These are phyloP conservation scores for Nematocida minor DNA, from an alignment of 371 early-diverging fungal species.

Conservation along the genomic window DNA sequence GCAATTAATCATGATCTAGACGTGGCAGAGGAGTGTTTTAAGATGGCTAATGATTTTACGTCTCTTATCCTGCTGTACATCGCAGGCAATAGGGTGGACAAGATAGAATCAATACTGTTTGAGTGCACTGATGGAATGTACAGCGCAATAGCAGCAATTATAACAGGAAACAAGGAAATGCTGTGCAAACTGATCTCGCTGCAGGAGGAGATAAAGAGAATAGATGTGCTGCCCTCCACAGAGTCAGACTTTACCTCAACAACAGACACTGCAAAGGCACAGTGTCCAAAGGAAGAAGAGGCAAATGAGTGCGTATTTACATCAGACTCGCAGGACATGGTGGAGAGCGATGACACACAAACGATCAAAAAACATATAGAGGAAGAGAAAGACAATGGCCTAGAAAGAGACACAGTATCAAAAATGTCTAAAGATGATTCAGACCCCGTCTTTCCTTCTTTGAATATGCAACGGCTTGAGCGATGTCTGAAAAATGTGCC, in stretches of 20 bases:
- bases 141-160: slow-evolving; percentile 18
- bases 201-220: not conserved
- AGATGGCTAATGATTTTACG: slow-evolving; percentile 35
- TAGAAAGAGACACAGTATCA: not conserved
- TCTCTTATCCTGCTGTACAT: slow-evolving; percentile 59
- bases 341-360: not conserved
- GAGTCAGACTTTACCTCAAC: slow-evolving; percentile 2
- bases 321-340: not conserved
- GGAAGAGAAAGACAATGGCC: not conserved
- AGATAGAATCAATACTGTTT: slow-evolving; percentile 41
- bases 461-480: not conserved
- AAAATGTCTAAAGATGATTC: not conserved
- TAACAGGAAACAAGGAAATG: slow-evolving; percentile 37
- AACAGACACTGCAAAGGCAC: slow-evolving; percentile 18
- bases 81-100: slow-evolving; percentile 50
- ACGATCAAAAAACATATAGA: not conserved
- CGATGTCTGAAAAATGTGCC: slow-evolving; percentile 1
- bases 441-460: not conserved
- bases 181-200: slow-evolving; percentile 7
- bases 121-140: slow-evolving; percentile 23
- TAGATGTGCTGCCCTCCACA: not conserved
- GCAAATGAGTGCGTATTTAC: not conserved
- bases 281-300: slow-evolving; percentile 15
- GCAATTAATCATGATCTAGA: slow-evolving; percentile 50
- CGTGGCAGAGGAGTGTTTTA: slow-evolving; percentile 59